Evolutionary conservation across 371 early-diverging fungal species (phyloP), one percentile per base, ranked within the genome.

Genomic region (Lichtheimia ornata): DNA sequence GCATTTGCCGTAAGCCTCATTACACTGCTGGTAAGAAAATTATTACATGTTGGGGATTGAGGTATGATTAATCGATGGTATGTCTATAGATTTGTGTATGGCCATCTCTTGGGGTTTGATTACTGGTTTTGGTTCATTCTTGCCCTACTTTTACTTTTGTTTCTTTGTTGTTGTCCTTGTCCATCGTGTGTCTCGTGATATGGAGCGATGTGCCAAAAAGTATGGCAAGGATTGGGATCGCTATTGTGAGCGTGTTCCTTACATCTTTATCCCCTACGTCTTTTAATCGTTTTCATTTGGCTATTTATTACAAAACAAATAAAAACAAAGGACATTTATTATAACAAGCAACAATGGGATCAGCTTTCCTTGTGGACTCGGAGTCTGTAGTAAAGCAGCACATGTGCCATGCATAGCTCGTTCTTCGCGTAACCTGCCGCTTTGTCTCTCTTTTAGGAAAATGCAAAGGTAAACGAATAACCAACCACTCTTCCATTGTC

Each of bases 171-270:
- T 87, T 35, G 86, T 94, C 35, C 81, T 95, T 20, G 77, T 87
- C 49, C 95, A 95, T 77, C 92, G 95, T 57, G 90, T 86, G 5
- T 72, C 77, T 50, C 83, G 95, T 49, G 95, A 95, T 70, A 92
- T 94, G 73, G 82, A 88, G 50, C 84, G 88, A 61, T 95, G 95
- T 71, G 81, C 85, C 20, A 77, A 77, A 57, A 95, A 95, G 82
- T 95, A 95, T 66, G 92, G 92, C 44, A 83, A 84, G 58, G 93
- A 91, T 70, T 95, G 95, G 95, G 89, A 93, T 15, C 74, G 79
- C 61, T 95, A 95, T 72, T 88, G 89, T 66, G 70, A 77, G 44
- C 65, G 79, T 15, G 94, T 95, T 13, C 89, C 88, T 12, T 93
- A 88, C 67, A 85, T 87, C 59, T 88, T 94, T 64, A 67, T 95